Evolutionary conservation across 1,139 yeast genomes (phyloP), one percentile per base, ranked within the genome.

Genomic region (Suhomyces bokatorum): DNA sequence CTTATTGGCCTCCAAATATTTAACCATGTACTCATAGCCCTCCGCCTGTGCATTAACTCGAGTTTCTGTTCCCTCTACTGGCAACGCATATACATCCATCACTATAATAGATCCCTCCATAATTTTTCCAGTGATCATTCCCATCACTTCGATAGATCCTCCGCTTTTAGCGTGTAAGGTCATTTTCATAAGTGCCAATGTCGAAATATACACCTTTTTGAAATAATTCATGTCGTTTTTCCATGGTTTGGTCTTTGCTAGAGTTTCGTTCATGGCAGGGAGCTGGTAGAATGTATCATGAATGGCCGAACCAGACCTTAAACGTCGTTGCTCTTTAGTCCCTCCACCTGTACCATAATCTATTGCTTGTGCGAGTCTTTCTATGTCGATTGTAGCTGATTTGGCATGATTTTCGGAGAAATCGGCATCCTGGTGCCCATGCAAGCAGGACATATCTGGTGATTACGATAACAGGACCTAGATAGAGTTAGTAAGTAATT

Each of bases 1-100:
- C 48, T 83, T 80, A 58, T 83, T 73, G 32, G 79, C 74, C 47
- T 83, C 83, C 42, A 87, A 69, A 62, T 86, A 90, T 52, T 83
- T 84, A 1, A 91, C 95, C 96, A 93, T 91, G 62, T 85, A 93
- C 62, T 91, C 98, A 62, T 90, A 91, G 0, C 96, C 96, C 58
- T 91, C 97, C 17, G 85, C 84, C 59, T 87, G 90, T 0, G 98
- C 98, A 64, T 93, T 93, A 28, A 93, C 99, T 45, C 98, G 67
- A 0, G 97, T 89, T 62, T 93, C 98, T 0, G 98, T 90, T 1
- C 98, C 98, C 64, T 88, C 95, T 1, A 91, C 97, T 0, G 98
- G 98, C 37, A 93, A 67, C 6, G 91, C 84, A 62, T 87, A 93
- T 5, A 83, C 85, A 61, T 91, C 97, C 75, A 84, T 76, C 0